Evolutionary conservation across 176 grass and related monocot genomes (phyloP).

Genomic region (Oryza nivara): DNA sequence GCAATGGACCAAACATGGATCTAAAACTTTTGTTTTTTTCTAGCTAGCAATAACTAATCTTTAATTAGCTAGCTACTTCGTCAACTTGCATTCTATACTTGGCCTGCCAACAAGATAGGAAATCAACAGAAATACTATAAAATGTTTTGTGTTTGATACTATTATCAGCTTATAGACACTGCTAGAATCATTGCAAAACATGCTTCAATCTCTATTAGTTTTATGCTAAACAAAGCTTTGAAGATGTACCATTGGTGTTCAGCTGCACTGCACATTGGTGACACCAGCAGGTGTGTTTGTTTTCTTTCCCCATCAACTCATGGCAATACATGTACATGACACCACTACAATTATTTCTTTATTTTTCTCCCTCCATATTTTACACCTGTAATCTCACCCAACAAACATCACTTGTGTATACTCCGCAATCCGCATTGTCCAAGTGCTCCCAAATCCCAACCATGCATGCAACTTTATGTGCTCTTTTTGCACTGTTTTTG

Average conservation of each 20-base stretch:
- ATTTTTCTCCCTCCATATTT: slow-evolving; percentile 12
- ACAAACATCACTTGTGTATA: neutral
- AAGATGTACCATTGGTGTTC: neutral
- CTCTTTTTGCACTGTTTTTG: neutral
- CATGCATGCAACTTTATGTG: neutral
- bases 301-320: neutral
- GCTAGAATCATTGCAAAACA: neutral
- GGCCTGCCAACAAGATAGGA: neutral
- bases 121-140: neutral
- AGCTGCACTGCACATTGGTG: neutral
- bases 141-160: neutral
- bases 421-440: neutral
- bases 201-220: neutral
- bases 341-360: neutral
- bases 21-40: neutral
- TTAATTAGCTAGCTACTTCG: neutral
- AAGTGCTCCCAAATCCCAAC: neutral
- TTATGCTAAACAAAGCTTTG: neutral
- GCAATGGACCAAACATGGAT: neutral
- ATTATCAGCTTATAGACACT: neutral
- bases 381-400: slow-evolving; percentile 11
- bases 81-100: neutral
- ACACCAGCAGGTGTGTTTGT: neutral
- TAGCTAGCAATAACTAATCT: neutral
- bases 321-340: slow-evolving; percentile 25